Percentiles rank a stretch among this genome's conserved stretches.
phyloP scores from a whole-genome alignment of 2,329 filamentous ascomycete genomes.

The Pseudogymnoascus sp. region DNA sequence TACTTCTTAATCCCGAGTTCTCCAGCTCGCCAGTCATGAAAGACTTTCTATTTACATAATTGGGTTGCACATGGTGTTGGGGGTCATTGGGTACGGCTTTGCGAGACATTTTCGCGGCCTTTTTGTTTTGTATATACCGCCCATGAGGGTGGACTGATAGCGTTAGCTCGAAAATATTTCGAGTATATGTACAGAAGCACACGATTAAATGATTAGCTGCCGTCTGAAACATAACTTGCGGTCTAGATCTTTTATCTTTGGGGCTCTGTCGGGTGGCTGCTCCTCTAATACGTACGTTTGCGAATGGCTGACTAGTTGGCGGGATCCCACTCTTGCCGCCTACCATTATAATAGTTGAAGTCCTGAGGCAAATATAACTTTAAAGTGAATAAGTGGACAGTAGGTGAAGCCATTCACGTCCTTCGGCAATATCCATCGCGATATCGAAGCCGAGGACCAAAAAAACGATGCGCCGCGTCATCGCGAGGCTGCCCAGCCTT shows the following conservation, averaged over 20 bases:
- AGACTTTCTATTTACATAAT: conserved; percentile 65
- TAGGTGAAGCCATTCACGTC: background rate
- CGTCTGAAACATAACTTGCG: background rate
- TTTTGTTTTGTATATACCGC: background rate
- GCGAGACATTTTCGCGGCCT: background rate
- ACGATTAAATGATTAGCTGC: background rate
- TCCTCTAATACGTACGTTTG: background rate
- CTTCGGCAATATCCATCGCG: background rate
- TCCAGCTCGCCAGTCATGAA: conserved; percentile 84
- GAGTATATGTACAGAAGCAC: background rate
- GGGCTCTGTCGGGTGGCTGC: background rate
- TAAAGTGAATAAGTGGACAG: background rate
- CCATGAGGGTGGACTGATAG: background rate
- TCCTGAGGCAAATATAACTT: background rate
- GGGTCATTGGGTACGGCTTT: background rate
- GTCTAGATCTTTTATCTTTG: background rate
- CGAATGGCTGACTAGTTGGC: background rate
- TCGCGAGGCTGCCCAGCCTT: background rate
- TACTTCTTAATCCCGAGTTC: conserved; percentile 88
- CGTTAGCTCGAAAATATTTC: background rate
- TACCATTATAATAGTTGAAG: background rate
- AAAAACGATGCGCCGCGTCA: background rate
- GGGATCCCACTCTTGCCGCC: background rate
- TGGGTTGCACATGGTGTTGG: background rate
- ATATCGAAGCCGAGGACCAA: background rate